A percentile compares a stretch with the other conserved stretches of the same genome.
These are phyloP conservation scores for Austroboletus niveus DNA, from an alignment of 1,284 basidiomycete genomes.

Conservation along the genomic window DNA sequence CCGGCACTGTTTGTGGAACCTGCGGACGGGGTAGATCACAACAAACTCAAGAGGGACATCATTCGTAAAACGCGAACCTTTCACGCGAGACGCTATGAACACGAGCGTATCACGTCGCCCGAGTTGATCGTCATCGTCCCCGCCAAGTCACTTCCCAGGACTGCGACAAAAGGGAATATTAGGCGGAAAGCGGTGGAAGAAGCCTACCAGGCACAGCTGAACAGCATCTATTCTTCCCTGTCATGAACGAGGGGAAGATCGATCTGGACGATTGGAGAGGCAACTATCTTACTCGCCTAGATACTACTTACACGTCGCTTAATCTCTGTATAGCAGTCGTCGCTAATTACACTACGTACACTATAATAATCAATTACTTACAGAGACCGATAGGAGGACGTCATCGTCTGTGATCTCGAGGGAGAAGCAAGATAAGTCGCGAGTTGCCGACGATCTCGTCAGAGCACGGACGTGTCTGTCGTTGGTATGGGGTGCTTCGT, in stretches of 20 bases:
- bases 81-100: constrained; percentile 62
- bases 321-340: constrained; percentile 7
- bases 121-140: constrained; percentile 58
- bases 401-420: constrained; percentile 24
- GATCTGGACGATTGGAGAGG: neutral
- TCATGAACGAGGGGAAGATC: constrained; percentile 10
- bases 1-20: constrained; percentile 69
- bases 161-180: constrained; percentile 69
- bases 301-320: constrained; percentile 10
- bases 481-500: constrained; percentile 25
- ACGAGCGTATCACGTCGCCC: constrained; percentile 58
- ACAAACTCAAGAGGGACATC: constrained; percentile 60
- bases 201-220: constrained; percentile 48
- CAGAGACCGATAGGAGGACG: constrained; percentile 13
- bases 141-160: constrained; percentile 55
- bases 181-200: constrained; percentile 64
- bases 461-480: constrained; percentile 31
- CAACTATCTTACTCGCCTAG: constrained; percentile 12
- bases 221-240: constrained; percentile 44
- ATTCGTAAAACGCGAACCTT: constrained; percentile 63
- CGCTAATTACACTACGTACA: constrained; percentile 22
- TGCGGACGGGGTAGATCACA: constrained; percentile 43
- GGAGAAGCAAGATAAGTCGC: constrained; percentile 17
- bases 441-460: constrained; percentile 32
- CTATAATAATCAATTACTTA: constrained; percentile 4